Conservation (phyloP, 2,329 filamentous ascomycete species). For the Hypoxylon sp. region DNA sequence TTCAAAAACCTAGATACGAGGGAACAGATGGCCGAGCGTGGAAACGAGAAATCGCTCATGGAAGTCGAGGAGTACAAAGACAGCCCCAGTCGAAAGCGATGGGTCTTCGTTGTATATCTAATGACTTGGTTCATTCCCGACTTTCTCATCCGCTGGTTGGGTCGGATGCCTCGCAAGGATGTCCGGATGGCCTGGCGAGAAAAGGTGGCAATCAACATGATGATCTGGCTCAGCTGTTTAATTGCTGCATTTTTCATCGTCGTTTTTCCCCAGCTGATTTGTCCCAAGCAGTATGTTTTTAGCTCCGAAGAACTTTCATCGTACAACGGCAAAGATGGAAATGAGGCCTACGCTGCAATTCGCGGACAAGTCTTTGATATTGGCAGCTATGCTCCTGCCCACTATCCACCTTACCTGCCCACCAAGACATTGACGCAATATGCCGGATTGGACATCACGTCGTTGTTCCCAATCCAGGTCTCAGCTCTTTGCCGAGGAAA, state of each 20-base stretch:
- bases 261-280: constrained; percentile 87
- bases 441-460: constrained; percentile 87
- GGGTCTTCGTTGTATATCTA: constrained; percentile 86
- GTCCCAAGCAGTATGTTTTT: constrained; percentile 91
- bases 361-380: constrained; percentile 93
- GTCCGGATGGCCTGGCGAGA: constrained; percentile 95
- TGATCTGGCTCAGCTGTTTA: constrained; percentile 91
- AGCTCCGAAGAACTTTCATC: constrained; percentile 81
- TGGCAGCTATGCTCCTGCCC: constrained; percentile 77
- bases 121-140: constrained; percentile 93
- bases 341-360: constrained; percentile 80
- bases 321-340: constrained; percentile 79
- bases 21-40: constrained; percentile 94
- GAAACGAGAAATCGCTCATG: constrained; percentile 89
- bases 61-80: constrained; percentile 89
- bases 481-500: constrained; percentile 89
- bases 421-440: constrained; percentile 80
- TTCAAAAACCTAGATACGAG: constrained; percentile 96
- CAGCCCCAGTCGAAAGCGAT: constrained; percentile 87
- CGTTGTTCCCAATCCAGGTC: constrained; percentile 93
- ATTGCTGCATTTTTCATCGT: constrained; percentile 91
- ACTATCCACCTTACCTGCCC: constrained; percentile 79
- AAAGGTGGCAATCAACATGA: constrained; percentile 96
- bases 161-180: constrained; percentile 92
- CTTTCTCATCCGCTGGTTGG: constrained; percentile 80